Conservation (phyloP, 1,284 basidiomycete species). For the Boletus smithii region DNA sequence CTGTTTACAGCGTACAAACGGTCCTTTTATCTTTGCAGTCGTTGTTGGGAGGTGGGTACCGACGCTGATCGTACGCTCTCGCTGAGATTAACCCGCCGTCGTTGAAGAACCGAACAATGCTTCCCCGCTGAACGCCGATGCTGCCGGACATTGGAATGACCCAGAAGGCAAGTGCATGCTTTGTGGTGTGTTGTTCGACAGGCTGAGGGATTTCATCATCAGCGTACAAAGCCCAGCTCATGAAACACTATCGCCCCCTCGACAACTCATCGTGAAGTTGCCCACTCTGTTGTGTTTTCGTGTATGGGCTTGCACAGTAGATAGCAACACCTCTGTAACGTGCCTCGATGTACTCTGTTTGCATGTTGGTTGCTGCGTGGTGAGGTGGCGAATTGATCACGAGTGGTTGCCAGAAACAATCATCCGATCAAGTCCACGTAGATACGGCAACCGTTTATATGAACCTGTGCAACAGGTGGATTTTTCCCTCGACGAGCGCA, state of each 20-base stretch:
- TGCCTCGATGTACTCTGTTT: background rate
- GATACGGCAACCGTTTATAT: too few relatives aligned
- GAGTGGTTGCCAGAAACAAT: too few relatives aligned
- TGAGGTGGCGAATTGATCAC: too few relatives aligned
- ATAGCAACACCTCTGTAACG: constrained; percentile 14
- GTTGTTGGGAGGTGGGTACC: constrained; percentile 67
- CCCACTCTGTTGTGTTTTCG: too few relatives aligned
- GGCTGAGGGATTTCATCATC: constrained; percentile 3
- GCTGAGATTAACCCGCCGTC: constrained; percentile 1
- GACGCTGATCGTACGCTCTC: background rate
- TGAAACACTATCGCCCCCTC: constrained; percentile 69
- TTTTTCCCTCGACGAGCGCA: too few relatives aligned
- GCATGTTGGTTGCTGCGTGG: too few relatives aligned
- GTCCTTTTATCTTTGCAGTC: constrained; percentile 85
- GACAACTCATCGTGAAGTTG: constrained; percentile 43
- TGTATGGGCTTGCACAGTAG: constrained; percentile 3
- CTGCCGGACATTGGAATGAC: constrained; percentile 71
- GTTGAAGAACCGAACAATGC: constrained; percentile 83
- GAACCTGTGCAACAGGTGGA: too few relatives aligned
- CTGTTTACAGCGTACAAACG: constrained; percentile 85
- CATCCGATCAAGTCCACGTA: too few relatives aligned
- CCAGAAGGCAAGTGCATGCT: constrained; percentile 49
- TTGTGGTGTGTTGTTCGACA: background rate
- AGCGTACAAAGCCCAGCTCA: constrained; percentile 71
- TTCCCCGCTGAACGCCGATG: constrained; percentile 81